Evolutionary conservation across 768 basidiomycete genomes (phyloP).

Genomic region (Phaeolepiota aurea): DNA sequence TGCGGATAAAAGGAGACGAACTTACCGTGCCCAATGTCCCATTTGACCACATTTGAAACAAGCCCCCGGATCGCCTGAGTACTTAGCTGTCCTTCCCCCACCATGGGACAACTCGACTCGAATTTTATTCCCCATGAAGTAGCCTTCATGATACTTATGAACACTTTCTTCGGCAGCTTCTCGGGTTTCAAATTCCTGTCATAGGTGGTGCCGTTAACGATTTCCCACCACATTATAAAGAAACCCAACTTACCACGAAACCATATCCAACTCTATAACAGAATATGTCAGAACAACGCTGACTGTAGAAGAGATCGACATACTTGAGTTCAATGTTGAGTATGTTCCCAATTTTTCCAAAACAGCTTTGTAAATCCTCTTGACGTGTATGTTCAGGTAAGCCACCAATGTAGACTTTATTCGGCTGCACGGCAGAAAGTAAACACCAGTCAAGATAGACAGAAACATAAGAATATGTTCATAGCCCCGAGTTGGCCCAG

Average conservation of each 20-base stretch:
- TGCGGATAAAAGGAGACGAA: not conserved
- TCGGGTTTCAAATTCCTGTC: constrained; percentile 73
- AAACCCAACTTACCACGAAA: constrained; percentile 80
- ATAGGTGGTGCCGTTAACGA: no score
- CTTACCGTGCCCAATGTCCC: constrained; percentile 87
- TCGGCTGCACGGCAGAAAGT: constrained; percentile 74
- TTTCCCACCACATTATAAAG: no score
- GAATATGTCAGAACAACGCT: constrained; percentile 8
- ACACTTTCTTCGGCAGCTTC: constrained; percentile 85
- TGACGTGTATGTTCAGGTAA: constrained; percentile 81
- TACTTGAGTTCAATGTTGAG: constrained; percentile 78
- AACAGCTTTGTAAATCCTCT: constrained; percentile 80
- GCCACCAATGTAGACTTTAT: constrained; percentile 90
- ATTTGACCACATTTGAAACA: constrained; percentile 83
- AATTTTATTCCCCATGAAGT: constrained; percentile 90
- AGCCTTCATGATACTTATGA: constrained; percentile 81
- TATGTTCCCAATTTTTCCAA: constrained; percentile 77
- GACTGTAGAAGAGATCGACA: constrained; percentile 20
- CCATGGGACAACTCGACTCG: constrained; percentile 82
- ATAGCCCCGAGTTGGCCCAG: constrained; percentile 32
- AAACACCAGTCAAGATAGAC: constrained; percentile 55
- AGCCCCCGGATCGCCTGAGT: constrained; percentile 77
- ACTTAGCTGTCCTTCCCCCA: constrained; percentile 74
- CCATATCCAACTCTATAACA: constrained; percentile 70
- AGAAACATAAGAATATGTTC: constrained; percentile 42